phyloP scores from a whole-genome alignment of 805 yeast genomes.

The Candida xyloterini region DNA sequence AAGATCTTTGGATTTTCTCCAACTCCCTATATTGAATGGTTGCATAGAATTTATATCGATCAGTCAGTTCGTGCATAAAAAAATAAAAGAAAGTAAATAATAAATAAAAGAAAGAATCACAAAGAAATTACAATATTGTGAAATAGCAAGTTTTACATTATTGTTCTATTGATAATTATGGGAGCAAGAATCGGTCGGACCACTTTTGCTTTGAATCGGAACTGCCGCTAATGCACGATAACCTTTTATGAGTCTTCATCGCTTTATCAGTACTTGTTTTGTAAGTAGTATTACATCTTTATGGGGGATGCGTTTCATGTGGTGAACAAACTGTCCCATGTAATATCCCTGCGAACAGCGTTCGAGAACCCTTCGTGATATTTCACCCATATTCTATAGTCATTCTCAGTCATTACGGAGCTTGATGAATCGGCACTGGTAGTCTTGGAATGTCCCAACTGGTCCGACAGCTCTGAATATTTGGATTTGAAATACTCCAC shows the following conservation, averaged over 20 bases:
- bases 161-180: too few species aligned
- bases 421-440: slow-evolving; percentile 12
- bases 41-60: neutral
- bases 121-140: neutral
- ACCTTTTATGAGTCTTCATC: too few species aligned
- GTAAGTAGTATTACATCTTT: too few species aligned
- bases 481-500: slow-evolving; percentile 44
- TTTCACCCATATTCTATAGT: slow-evolving; percentile 71
- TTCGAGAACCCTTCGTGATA: slow-evolving; percentile 89
- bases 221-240: too few species aligned
- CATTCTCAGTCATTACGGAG: slow-evolving; percentile 23
- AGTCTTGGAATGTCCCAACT: slow-evolving; percentile 12
- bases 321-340: slow-evolving; percentile 66
- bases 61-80: neutral
- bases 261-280: too few species aligned
- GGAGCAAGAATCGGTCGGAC: too few species aligned
- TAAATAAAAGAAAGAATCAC: neutral
- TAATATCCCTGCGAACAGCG: slow-evolving; percentile 81
- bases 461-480: slow-evolving; percentile 29
- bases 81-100: neutral
- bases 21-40: neutral
- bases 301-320: neutral
- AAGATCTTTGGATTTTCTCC: neutral
- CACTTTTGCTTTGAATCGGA: too few species aligned
- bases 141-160: too few species aligned